Base-by-base conservation (phyloP, 2,329 filamentous ascomycete genomes). In the Neopestalotiopsis clavispora region DNA sequence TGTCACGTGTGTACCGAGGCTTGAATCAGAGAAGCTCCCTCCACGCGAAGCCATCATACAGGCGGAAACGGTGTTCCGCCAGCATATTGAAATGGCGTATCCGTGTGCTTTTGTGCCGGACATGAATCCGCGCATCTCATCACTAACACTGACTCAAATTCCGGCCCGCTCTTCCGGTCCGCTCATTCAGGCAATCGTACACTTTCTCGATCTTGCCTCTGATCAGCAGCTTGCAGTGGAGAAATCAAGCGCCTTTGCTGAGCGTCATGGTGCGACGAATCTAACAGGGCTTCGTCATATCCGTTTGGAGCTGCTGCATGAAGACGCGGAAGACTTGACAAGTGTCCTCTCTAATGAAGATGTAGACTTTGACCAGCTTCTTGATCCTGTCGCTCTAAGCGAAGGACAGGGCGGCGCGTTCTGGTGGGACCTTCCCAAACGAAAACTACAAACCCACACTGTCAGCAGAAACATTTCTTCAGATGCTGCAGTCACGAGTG, bases 51-150 rank as follows among this genome's bases (percentile, higher is more conserved):
- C 80, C 3, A 58, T 81, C 9, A 82, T 81, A 71, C 69, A 86
- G 7, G 83, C 85, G 4, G 86, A 89, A 73, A 84, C 78, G 0
- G 71, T 74, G 1, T 73, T 89, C 56, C 80, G 81, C 10, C 77
- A 78, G 45, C 80, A 82, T n/a, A 78, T 82, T 14, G 78, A 84
- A 40, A 75, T 81, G 40, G 81, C 83, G 6, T 89, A 84, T 71
- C 84, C 85, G 2, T 78, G 83, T 65, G 74, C 79, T 14, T 86
- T 88, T 66, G 74, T 81, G 3, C 89, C 89, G 0, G 84, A 89
- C 63, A 84, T 85, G 78, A 91, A 90, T 69, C 84, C 87, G 0
- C 83, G 87, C 4, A 75, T 91, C 28, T 77, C 75, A 12, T 85
- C 84, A 0, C 73, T 91, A 30, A 86, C 85, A 4, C 77, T 91